Evolutionary conservation across 768 basidiomycete genomes (phyloP).

Genomic region (Stropharia rugosoannulata): DNA sequence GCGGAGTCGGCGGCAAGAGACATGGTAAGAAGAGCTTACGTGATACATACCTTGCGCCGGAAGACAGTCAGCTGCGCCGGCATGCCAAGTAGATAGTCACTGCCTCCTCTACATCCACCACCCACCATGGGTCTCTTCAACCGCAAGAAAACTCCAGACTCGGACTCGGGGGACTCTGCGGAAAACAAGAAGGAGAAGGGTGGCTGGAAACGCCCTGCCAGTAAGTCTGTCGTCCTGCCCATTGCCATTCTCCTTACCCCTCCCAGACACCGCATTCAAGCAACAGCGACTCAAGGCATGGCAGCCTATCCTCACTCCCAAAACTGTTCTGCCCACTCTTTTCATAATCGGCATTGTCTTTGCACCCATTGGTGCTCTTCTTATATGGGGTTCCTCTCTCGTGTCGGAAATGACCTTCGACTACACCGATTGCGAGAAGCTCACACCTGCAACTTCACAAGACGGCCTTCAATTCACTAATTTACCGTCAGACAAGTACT

Average conservation of each 20-base stretch:
- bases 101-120: constrained; percentile 7
- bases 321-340: constrained; percentile 94
- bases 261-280: constrained; percentile 94
- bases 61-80: constrained; percentile 17
- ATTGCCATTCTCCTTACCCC: constrained; percentile 15
- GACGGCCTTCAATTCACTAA: constrained; percentile 37
- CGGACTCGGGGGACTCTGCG: constrained; percentile 39
- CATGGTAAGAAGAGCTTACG: constrained; percentile 41
- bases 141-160: constrained; percentile 44
- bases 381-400: constrained; percentile 82
- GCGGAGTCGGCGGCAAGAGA: constrained; percentile 39
- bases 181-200: constrained; percentile 81
- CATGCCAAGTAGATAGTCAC: constrained; percentile 2
- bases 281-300: constrained; percentile 99
- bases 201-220: constrained; percentile 82
- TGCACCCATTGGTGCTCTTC: constrained; percentile 92
- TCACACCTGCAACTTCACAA: constrained; percentile 41
- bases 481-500: constrained; percentile 67
- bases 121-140: constrained; percentile 56
- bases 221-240: constrained; percentile 33
- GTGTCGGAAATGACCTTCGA: constrained; percentile 95
- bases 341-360: constrained; percentile 95
- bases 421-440: constrained; percentile 88
- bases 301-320: constrained; percentile 99
- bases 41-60: constrained; percentile 16